Base-by-base conservation (phyloP, 2,329 filamentous ascomycete species). In the Beauveria sp. region DNA sequence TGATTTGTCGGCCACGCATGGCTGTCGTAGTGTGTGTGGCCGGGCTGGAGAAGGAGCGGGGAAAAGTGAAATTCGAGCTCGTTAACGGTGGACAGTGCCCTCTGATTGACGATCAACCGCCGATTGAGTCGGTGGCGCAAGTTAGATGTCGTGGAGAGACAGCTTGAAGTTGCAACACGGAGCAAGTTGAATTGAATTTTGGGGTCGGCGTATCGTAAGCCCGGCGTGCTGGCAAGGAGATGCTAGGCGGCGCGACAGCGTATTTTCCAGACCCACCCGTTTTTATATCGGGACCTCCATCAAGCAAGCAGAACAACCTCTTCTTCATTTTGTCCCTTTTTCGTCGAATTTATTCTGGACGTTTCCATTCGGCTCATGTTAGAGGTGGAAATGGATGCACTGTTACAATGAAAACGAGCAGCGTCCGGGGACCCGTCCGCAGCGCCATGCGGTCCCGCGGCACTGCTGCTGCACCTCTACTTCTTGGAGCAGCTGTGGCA, bases 1-100 rank as follows among this genome's bases (percentile, higher is more conserved):
- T 71, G 67, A 79, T 76, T 67, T 79, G 77, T 68, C 75, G 74
- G 64, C 73, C 73, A 60, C 73, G 75, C 76, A 78, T 79, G 67
- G 30, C 50, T 38, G 28, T 46, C 47, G 50, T 18, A 40, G 20
- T 42, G 22, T 46, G 34, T 22, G 59, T 68, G 60, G 63, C 63
- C 64, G 40, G 62, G 46, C 50, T 57, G 40, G 14, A 26, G n/a
- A 12, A 9, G 7, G 5, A n/a, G 22, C 34, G 14, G 14, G 10
- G n/a, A 5, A 30, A 42, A 45, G 18, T 5, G 10, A 12, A n/a
- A 18, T 12, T 28, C 14, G 6, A 12, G 20, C 34, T 38, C 5
- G n/a, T 22, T 30, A 30, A 14, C 16, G n/a, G n/a, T 38, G 20
- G 4, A 9, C 24, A 12, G 22, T 26, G 26, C 5, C 16, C 42